Evolutionary conservation across 257 asterid species (phyloP).

Genomic region (Fraxinus cuspidata): DNA sequence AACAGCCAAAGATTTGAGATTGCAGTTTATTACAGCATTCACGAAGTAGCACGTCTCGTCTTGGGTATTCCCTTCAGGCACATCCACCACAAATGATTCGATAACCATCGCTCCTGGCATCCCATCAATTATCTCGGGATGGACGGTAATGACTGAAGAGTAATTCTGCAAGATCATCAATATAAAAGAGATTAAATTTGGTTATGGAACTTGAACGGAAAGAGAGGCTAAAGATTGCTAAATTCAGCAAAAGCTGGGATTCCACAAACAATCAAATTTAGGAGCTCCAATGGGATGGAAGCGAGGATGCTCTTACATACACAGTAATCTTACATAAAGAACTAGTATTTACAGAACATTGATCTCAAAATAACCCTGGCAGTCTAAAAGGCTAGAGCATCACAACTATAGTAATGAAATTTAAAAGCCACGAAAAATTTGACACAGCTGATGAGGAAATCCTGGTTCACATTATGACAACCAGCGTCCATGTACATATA

Average conservation of each 20-base stretch:
- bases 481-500: too few relatives aligned
- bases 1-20: constrained; percentile 78
- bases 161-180: constrained; percentile 59
- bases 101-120: constrained; percentile 60
- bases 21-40: constrained; percentile 72
- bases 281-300: background rate
- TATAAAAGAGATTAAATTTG: background rate
- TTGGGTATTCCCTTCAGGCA: constrained; percentile 76
- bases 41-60: constrained; percentile 92
- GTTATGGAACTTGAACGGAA: background rate
- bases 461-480: too few relatives aligned
- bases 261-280: background rate
- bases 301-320: background rate
- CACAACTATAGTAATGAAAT: too few relatives aligned
- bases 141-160: constrained; percentile 72
- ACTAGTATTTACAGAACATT: too few relatives aligned
- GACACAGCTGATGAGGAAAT: too few relatives aligned
- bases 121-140: constrained; percentile 63
- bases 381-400: too few relatives aligned
- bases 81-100: constrained; percentile 83
- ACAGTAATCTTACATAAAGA: background rate
- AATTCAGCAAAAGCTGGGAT: background rate
- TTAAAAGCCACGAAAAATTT: too few relatives aligned
- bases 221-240: background rate
- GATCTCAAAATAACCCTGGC: too few relatives aligned